Evolutionary conservation across 148 eudicot species (phyloP).

Genomic region (Spergularia marina): DNA sequence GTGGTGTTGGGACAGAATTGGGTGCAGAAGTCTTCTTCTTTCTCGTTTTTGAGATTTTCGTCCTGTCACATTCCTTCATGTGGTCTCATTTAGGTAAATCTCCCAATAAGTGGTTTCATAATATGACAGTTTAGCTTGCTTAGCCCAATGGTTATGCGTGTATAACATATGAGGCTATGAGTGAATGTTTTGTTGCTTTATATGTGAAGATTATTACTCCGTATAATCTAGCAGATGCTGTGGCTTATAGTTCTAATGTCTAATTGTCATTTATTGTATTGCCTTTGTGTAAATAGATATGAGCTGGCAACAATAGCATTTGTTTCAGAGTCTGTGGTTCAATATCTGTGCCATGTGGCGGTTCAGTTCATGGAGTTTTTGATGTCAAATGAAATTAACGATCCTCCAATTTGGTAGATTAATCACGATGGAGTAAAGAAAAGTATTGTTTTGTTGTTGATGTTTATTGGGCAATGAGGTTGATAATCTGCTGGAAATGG

Average conservation of each 20-base stretch:
- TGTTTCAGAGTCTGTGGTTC: not conserved
- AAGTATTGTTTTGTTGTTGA: not conserved
- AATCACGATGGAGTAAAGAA: not conserved
- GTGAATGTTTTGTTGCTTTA: not conserved
- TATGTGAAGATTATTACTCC: not conserved
- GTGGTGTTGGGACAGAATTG: not conserved
- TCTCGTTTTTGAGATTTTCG: not conserved
- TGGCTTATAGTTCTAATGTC: not conserved
- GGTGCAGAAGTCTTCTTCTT: not conserved
- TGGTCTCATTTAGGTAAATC: not conserved
- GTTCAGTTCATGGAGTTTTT: not conserved
- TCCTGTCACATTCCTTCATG: not conserved
- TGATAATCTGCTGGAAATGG: not conserved
- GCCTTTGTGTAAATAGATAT: no score
- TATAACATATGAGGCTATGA: no score
- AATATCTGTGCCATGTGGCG: not conserved
- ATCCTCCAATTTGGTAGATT: not conserved
- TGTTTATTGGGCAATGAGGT: not conserved
- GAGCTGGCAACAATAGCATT: not conserved
- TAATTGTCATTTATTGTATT: not conserved
- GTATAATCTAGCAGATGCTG: not conserved
- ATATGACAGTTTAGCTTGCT: not conserved
- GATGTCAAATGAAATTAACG: not conserved
- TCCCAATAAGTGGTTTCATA: not conserved
- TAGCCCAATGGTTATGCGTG: not conserved